Evolutionary conservation across 2,329 filamentous ascomycete genomes (phyloP), one percentile per base, ranked within the genome.

Genomic region (Teratosphaeria epicoccoides): DNA sequence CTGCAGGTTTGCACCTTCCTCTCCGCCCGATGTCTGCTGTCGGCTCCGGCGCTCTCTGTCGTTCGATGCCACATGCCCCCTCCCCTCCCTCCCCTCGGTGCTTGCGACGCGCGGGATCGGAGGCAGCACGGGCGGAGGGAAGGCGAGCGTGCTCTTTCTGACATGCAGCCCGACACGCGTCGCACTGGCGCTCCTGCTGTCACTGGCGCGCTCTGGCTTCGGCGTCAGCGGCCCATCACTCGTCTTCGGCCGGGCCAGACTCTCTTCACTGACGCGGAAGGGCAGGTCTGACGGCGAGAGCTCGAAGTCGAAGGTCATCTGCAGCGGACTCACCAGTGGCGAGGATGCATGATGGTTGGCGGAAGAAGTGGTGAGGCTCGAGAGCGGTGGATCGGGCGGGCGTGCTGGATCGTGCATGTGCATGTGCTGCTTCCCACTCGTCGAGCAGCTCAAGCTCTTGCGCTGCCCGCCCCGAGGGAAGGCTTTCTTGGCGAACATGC

Each of bases 61-160:
- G 7, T 7, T 24, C 43, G 43, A 46, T 14, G 43, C 24, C 43
- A 40, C 5, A 9, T n/a, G n/a, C n/a, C n/a, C n/a, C n/a, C n/a
- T n/a, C n/a, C n/a, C n/a, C n/a, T n/a, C n/a, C n/a, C 23, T 46
- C 11, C 23, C 23, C 4, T 28, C 6, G 5, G 44, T 46, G 47
- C 55, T 57, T n/a, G 70, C 63, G 12, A 73, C 61, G 24, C 68
- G 62, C 28, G 68, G 61, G 33, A 72, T 68, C 26, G 67, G 67
- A 26, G 69, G 67, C 25, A 81, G 66, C 3, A 68, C 71, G 6
- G 76, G 76, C 50, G 78, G 72, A 44, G 54, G 53, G 59, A 51
- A 12, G 29, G 25, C 17, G 11, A 47, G 23, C 6, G 33, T n/a
- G 22, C 33, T 52, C 26, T 43, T 52, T 14, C 47, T 40, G n/a